Base-by-base conservation (phyloP, 192 early-diverging fungal species). In the Umbelopsis sp. region DNA sequence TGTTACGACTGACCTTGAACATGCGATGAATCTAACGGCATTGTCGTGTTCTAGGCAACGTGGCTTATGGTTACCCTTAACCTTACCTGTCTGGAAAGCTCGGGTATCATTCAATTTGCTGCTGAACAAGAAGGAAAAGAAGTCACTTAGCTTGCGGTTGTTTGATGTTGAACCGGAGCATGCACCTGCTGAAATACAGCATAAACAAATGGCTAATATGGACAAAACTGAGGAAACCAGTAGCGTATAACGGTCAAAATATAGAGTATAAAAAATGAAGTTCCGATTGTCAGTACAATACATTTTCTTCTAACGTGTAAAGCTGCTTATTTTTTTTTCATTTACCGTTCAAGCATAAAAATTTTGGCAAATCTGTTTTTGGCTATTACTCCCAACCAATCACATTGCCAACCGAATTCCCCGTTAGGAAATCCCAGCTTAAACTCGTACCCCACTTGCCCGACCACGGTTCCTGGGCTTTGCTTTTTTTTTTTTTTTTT, bases 31-130 rank as follows among this genome's bases (percentile, higher is more conserved):
- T 4, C 38, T 41, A 41, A 41, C 38, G 38, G 38, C 12, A 41
- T 41, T 11, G 12, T 41, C 56, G 26, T 32, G 17, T 29, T 62
- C 32, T 62, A 62, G 56, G 56, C 56, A 62, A 62, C 56, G 56
- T 62, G 56, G 50, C 70, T 87, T 52, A 75, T 78, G 36, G 77
- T 77, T 66, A 4, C 68, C 70, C 56, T 77, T 92, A 71, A 74
- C 79, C 10, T 77, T 94, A 32, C 91, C 91, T 3, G 87, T 93
- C 50, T 94, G 91, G 91, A 85, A 86, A 69, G 91, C 89, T 22
- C 83, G 85, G 47, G 84, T 84, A 43, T 91, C 90, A n/a, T 80
- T 92, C 34, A 92, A 91, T 74, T 79, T 92, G 62, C 82, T 92
- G 68, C 69, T 94, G 72, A 88, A 90, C 81, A 92, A 92, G 72